Conservation (phyloP, 2,329 filamentous ascomycete species). For the Zopfia rhizophila region DNA sequence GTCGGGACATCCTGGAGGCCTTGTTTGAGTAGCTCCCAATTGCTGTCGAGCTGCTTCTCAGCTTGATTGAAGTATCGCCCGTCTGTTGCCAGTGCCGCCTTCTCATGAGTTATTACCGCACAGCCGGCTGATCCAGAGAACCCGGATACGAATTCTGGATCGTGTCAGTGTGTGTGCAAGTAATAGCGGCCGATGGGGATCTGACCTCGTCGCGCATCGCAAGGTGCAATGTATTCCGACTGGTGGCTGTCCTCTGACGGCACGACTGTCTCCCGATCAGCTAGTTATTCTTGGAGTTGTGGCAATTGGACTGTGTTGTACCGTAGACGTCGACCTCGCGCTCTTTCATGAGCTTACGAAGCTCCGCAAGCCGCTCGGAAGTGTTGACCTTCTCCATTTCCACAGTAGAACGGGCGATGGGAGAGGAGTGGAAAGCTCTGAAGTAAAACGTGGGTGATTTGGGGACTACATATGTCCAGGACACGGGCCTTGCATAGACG, state of each 20-base stretch:
- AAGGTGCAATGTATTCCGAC: constrained; percentile 97
- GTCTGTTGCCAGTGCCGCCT: constrained; percentile 91
- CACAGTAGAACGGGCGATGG: constrained; percentile 40
- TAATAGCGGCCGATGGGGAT: constrained; percentile 22
- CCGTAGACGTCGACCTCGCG: constrained; percentile 91
- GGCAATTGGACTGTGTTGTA: constrained; percentile 54
- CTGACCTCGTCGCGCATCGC: constrained; percentile 82
- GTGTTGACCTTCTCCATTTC: constrained; percentile 86
- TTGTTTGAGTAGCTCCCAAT: constrained; percentile 93
- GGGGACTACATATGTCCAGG: constrained; percentile 36
- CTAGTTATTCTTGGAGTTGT: constrained; percentile 28
- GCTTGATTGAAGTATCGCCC: constrained; percentile 99
- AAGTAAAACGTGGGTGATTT: constrained; percentile 21
- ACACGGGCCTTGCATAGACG: constrained; percentile 36
- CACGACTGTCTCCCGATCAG: constrained; percentile 73
- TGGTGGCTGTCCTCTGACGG: constrained; percentile 98
- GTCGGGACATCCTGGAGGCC: constrained; percentile 93
- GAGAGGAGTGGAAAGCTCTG: constrained; percentile 44
- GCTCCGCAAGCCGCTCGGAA: constrained; percentile 75
- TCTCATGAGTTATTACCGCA: constrained; percentile 85
- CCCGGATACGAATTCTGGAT: constrained; percentile 82
- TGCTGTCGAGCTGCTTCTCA: constrained; percentile 85
- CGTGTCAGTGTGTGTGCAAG: constrained; percentile 38
- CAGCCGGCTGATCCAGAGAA: constrained; percentile 96
- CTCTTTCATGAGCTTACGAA: constrained; percentile 88